phyloP scores from a whole-genome alignment of 192 early-diverging fungal species.

The Phlyctochytrium arcticum region DNA sequence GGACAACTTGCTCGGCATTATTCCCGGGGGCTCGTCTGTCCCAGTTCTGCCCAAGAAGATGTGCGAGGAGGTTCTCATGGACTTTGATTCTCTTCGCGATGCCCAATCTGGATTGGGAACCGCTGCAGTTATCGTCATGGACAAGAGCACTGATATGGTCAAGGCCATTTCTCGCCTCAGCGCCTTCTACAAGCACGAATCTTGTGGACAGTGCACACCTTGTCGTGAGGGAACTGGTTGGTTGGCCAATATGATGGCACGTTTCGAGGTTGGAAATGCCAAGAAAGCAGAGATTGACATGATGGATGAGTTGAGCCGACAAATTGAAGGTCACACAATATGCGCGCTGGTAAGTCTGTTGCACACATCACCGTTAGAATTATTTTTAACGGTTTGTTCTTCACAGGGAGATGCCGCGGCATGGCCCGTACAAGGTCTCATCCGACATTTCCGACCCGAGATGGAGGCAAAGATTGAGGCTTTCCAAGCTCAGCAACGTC shows the following conservation, averaged over 20 bases:
- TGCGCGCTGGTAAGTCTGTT: conserved; percentile 74
- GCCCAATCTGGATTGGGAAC: conserved; percentile 91
- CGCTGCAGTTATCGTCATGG: conserved; percentile 97
- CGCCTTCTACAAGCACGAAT: conserved; percentile 96
- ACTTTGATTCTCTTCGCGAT: conserved; percentile 97
- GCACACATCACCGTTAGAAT: not conserved
- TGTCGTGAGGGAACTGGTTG: conserved; percentile 96
- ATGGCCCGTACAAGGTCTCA: conserved; percentile 95
- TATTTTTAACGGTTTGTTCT: not conserved
- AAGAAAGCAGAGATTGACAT: conserved; percentile 87
- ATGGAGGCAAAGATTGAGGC: conserved; percentile 60
- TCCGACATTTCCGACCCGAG: conserved; percentile 88
- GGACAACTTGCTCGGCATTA: conserved; percentile 97
- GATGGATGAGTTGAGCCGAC: conserved; percentile 89
- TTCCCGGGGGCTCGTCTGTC: conserved; percentile 95
- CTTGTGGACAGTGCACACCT: conserved; percentile 98
- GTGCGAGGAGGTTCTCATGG: conserved; percentile 94
- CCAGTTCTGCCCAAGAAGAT: conserved; percentile 79
- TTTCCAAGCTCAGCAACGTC: conserved; percentile 1
- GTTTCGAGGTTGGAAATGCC: conserved; percentile 86
- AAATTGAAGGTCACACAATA: conserved; percentile 99
- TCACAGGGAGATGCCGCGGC: conserved; percentile 90
- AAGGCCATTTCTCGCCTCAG: conserved; percentile 86
- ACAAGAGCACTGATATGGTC: conserved; percentile 95
- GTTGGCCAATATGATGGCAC: conserved; percentile 93